Conservation (phyloP, 1,284 basidiomycete species). For the Acaromyces ingoldii region DNA sequence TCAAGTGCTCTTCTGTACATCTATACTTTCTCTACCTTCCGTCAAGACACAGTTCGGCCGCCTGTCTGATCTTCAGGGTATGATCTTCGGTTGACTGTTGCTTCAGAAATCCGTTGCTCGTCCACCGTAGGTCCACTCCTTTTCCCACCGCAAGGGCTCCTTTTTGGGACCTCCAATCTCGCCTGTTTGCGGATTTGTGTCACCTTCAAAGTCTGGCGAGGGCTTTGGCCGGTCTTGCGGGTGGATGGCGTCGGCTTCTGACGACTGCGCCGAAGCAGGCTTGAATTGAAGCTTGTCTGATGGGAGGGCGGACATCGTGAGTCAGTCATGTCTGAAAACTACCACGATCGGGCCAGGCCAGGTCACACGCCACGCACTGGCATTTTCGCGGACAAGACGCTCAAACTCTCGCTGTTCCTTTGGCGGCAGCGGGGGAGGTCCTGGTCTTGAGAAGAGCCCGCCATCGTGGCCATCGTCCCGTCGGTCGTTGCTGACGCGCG, state of each 20-base stretch:
- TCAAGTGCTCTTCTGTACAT: too few species aligned
- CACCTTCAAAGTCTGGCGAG: conserved; percentile 56
- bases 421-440: conserved; percentile 50
- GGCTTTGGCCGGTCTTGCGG: conserved; percentile 51
- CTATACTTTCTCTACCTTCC: too few species aligned
- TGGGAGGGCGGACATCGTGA: conserved; percentile 7
- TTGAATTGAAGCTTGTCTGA: conserved; percentile 18
- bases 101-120: conserved; percentile 45
- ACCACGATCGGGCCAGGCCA: too few species aligned
- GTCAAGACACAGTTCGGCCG: too few species aligned
- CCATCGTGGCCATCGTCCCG: neutral
- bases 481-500: too few species aligned
- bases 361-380: conserved; percentile 30
- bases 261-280: neutral
- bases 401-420: conserved; percentile 54
- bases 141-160: conserved; percentile 55
- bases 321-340: neutral
- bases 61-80: neutral
- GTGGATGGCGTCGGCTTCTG: conserved; percentile 27
- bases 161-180: conserved; percentile 59
- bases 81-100: neutral
- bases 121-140: conserved; percentile 51
- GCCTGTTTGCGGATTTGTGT: conserved; percentile 58
- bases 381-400: conserved; percentile 45
- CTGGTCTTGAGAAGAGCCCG: conserved; percentile 41